Conservation (phyloP, 2,329 filamentous ascomycete species). For the Aspergillus transmontanensis region DNA sequence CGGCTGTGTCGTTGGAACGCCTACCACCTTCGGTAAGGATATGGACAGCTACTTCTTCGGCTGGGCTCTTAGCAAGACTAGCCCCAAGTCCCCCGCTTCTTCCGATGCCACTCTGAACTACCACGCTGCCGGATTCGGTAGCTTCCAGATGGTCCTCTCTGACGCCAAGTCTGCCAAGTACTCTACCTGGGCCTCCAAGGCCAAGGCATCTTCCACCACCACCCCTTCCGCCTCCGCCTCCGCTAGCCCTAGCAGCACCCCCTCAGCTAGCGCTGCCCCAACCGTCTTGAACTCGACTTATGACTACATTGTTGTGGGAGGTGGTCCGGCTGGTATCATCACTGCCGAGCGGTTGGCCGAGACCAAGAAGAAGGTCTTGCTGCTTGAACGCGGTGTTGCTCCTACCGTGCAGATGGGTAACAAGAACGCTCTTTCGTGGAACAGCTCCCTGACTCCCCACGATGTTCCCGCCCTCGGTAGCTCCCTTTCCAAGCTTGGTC, state of each 20-base stretch:
- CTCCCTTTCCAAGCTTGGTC: conserved; percentile 14
- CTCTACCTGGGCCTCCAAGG: conserved; percentile 20
- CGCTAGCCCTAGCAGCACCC: conserved; percentile 9
- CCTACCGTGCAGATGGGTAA: conserved; percentile 17
- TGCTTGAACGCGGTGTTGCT: conserved; percentile 23
- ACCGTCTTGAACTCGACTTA: conserved; percentile 21
- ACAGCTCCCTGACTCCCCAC: conserved; percentile 18
- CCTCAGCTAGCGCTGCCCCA: conserved; percentile 13
- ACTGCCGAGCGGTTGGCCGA: conserved; percentile 21
- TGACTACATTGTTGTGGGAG: conserved; percentile 27
- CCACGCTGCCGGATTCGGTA: conserved; percentile 20
- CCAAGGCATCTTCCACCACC: conserved; percentile 10
- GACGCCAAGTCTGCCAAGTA: conserved; percentile 21
- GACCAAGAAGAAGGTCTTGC: conserved; percentile 22
- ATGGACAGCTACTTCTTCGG: conserved; percentile 19
- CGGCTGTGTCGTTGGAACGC: conserved; percentile 17
- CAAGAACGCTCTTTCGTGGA: conserved; percentile 22
- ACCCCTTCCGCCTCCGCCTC: conserved; percentile 10
- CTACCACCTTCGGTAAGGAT: conserved; percentile 16
- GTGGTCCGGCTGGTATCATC: conserved; percentile 24
- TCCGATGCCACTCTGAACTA: conserved; percentile 16
- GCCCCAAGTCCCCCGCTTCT: conserved; percentile 17
- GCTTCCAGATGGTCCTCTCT: conserved; percentile 17
- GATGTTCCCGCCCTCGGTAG: conserved; percentile 23
- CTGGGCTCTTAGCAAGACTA: conserved; percentile 20